phyloP scores from a whole-genome alignment of 1,284 basidiomycete genomes.

The Papiliotrema flavescens region DNA sequence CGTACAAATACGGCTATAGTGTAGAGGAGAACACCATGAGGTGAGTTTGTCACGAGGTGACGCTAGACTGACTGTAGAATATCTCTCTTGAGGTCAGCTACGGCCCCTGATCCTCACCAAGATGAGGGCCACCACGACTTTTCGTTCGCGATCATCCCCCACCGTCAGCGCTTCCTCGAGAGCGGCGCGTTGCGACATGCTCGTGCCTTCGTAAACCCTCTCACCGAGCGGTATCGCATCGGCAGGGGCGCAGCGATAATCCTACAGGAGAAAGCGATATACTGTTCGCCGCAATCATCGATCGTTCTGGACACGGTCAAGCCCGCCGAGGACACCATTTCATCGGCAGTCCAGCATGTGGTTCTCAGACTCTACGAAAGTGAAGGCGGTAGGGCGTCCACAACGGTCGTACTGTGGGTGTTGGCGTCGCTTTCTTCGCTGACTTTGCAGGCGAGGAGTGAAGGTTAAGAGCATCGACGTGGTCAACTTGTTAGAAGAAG shows the following conservation, averaged over 20 bases:
- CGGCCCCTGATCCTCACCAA: conserved; percentile 64
- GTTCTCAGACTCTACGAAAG: conserved; percentile 82
- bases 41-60: no score
- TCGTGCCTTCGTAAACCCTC: conserved; percentile 51
- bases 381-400: conserved; percentile 68
- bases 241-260: neutral
- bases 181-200: conserved; percentile 56
- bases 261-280: neutral
- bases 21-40: conserved; percentile 11
- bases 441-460: neutral
- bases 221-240: neutral
- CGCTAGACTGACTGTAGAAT: no score
- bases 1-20: conserved; percentile 70
- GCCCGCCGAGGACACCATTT: conserved; percentile 66
- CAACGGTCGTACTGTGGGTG: conserved; percentile 5
- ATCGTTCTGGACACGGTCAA: conserved; percentile 87
- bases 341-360: conserved; percentile 48
- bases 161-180: conserved; percentile 72
- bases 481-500: conserved; percentile 71
- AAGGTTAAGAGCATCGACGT: conserved; percentile 59
- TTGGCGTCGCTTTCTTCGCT: neutral
- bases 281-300: neutral
- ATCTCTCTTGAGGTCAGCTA: conserved; percentile 77
- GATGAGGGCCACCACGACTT: conserved; percentile 62
- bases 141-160: conserved; percentile 79